phyloP scores from a whole-genome alignment of 2,329 filamentous ascomycete species.

The Trichoderma guizhouense region DNA sequence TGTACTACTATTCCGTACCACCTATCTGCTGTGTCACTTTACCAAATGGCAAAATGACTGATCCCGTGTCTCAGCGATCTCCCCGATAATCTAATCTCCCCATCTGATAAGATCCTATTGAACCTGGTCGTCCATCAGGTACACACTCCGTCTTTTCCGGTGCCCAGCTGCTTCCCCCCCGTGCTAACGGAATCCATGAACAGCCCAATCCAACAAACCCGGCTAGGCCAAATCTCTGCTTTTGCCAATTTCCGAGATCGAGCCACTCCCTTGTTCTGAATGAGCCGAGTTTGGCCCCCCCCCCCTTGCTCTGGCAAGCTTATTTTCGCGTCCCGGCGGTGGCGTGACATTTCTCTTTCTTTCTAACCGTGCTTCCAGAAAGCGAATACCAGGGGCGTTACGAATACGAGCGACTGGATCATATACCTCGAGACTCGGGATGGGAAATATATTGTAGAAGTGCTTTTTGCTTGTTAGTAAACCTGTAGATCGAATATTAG shows the following conservation, averaged over 20 bases:
- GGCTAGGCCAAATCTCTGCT: background rate
- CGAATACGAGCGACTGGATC: conserved; percentile 1
- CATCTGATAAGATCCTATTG: conserved; percentile 11
- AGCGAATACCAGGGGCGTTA: background rate
- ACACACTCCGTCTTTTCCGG: background rate
- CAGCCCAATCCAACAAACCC: conserved; percentile 2
- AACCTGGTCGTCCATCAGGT: background rate
- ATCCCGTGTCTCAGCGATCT: background rate
- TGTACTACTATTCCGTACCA: background rate
- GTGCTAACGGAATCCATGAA: background rate
- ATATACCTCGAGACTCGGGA: background rate
- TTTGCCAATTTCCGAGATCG: background rate
- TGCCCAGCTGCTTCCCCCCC: background rate
- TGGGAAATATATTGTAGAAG: background rate
- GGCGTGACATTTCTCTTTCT: background rate
- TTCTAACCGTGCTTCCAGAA: background rate
- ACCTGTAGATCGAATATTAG: background rate
- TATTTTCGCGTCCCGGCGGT: background rate
- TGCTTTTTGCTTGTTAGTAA: background rate
- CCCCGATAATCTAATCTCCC: conserved; percentile 10
- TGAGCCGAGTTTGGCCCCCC: background rate
- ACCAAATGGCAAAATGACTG: background rate
- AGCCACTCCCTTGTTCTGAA: background rate
- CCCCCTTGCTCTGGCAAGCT: background rate
- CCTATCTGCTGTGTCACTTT: background rate